These are phyloP conservation scores for Flaveria sonorensis DNA, from an alignment of 129 eudicot species.

Conservation along the genomic window DNA sequence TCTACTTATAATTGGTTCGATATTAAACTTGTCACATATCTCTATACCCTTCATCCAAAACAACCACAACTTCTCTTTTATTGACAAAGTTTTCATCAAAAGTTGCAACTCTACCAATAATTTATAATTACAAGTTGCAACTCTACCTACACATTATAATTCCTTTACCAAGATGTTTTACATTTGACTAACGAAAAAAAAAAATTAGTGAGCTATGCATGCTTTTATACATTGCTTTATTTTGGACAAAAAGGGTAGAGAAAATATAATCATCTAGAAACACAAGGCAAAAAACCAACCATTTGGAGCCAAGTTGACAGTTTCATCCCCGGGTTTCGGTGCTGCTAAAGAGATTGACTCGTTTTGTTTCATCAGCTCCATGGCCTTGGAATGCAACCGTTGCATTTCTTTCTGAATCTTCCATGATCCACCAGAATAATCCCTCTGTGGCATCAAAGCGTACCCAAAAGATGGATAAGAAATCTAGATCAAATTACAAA, in stretches of 20 bases:
- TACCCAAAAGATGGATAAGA: constrained; percentile 1
- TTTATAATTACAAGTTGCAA: constrained; percentile 9
- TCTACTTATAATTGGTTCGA: too few species aligned
- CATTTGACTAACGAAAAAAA: background rate
- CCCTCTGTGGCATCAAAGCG: constrained; percentile 44
- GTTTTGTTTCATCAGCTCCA: constrained; percentile 30
- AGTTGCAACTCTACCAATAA: background rate
- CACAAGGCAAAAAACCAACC: constrained; percentile 35
- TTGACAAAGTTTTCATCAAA: background rate
- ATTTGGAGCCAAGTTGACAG: constrained; percentile 15
- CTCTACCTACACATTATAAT: background rate
- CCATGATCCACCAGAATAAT: constrained; percentile 76
- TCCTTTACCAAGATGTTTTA: background rate
- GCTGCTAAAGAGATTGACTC: constrained; percentile 14
- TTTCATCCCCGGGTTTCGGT: constrained; percentile 30
- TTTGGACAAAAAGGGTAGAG: background rate
- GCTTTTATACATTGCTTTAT: background rate
- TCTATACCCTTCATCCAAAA: constrained; percentile 1
- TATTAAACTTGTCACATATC: background rate
- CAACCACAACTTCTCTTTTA: background rate
- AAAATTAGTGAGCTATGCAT: background rate
- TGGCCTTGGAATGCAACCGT: constrained; percentile 74
- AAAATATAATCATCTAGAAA: constrained; percentile 8
- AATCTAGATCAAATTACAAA: background rate
- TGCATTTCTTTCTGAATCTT: constrained; percentile 77